A percentile compares a stretch with the other conserved stretches of the same genome.
Conservation (phyloP, 164 flowering plant species). For the Liquidambar formosana region DNA sequence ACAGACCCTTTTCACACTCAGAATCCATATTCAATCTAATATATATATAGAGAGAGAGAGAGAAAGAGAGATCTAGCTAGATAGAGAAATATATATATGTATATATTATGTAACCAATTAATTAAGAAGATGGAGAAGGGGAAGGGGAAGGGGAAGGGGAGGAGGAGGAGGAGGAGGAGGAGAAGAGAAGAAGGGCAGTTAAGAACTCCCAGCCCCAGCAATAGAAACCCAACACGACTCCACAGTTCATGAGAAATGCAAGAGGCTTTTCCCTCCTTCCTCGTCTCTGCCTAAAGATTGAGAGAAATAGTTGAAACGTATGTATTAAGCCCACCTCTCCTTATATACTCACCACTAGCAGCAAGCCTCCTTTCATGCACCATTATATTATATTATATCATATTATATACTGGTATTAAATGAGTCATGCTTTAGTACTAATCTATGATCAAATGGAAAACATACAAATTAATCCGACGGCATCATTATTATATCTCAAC, state of each 20-base stretch:
- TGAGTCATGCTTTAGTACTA: too few relatives aligned
- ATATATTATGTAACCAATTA: too few relatives aligned
- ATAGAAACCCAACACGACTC: conserved; percentile 78
- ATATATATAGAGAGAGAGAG: not conserved
- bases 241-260: conserved; percentile 71
- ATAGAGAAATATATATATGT: not conserved
- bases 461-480: too few relatives aligned
- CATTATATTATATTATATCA: not conserved
- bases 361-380: not conserved
- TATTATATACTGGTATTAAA: too few relatives aligned
- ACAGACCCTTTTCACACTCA: conserved; percentile 31
- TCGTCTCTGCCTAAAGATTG: conserved; percentile 3
- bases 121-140: too few relatives aligned
- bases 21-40: conserved; percentile 10
- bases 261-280: conserved; percentile 17
- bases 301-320: conserved; percentile 26
- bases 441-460: too few relatives aligned
- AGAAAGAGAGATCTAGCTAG: not conserved
- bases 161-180: conserved; percentile 16
- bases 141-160: conserved; percentile 6
- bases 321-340: conserved; percentile 1
- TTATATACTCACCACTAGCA: too few relatives aligned
- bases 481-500: too few relatives aligned
- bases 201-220: conserved; percentile 83
- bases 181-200: conserved; percentile 78